Evolutionary conservation across 192 early-diverging fungal species (phyloP).

Genomic region (Backusella tuberculispora): DNA sequence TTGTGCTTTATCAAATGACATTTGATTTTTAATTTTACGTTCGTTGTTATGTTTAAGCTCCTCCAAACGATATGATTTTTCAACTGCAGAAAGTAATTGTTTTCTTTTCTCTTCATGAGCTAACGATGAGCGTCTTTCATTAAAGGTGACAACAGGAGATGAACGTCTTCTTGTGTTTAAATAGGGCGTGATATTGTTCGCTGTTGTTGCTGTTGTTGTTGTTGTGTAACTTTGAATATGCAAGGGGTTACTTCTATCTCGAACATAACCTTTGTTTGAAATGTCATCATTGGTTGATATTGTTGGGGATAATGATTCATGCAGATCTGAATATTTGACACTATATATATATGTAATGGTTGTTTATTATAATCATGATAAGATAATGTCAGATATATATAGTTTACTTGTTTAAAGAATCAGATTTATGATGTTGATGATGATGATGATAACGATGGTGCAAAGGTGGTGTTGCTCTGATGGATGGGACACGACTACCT

Average conservation of each 20-base stretch:
- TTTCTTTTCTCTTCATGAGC: background rate
- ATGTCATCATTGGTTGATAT: background rate
- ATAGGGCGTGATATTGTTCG: background rate
- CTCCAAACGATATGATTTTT: background rate
- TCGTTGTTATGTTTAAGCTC: background rate
- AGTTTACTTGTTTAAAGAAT: too few relatives aligned
- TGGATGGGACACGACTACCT: background rate
- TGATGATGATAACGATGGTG: background rate
- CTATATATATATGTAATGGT: background rate
- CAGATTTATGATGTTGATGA: background rate
- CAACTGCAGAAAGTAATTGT: background rate
- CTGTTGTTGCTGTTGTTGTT: too few relatives aligned
- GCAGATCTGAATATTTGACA: background rate
- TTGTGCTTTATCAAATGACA: background rate
- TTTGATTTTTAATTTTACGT: background rate
- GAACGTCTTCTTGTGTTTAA: background rate
- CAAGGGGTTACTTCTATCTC: conserved; percentile 7
- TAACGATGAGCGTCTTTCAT: background rate
- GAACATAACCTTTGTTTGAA: background rate
- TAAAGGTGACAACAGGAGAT: background rate
- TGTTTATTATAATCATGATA: background rate
- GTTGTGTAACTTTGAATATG: background rate
- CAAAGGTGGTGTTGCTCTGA: background rate
- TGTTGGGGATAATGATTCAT: background rate
- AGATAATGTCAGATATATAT: background rate